A percentile compares a stretch with the other conserved stretches of the same genome.
phyloP scores from a whole-genome alignment of 2,329 filamentous ascomycete genomes.

The Byssothecium circinans region DNA sequence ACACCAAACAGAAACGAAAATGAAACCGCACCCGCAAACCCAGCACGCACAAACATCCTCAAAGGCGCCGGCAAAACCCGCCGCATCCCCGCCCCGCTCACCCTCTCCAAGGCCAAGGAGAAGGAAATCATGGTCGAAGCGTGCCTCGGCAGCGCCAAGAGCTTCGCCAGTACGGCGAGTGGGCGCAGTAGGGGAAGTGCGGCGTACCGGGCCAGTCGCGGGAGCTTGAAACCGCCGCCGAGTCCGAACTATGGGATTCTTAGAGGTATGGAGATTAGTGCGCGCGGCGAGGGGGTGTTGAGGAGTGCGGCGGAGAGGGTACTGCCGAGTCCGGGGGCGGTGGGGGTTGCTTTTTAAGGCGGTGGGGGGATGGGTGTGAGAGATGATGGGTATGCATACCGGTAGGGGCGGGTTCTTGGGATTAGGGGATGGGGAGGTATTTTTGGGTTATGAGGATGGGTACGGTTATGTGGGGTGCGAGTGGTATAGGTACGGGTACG shows the following conservation, averaged over 20 bases:
- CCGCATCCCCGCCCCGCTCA: conserved; percentile 33
- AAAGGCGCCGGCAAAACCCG: conserved; percentile 26
- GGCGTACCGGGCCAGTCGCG: neutral
- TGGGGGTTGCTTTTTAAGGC: conserved; percentile 40
- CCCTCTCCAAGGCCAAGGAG: conserved; percentile 24
- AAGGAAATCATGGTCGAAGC: conserved; percentile 27
- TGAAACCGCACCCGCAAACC: conserved; percentile 12
- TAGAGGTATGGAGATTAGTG: conserved; percentile 36
- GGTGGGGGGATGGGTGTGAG: neutral
- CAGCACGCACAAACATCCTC: conserved; percentile 17
- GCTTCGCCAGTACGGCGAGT: conserved; percentile 7
- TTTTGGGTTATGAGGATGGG: too few species aligned
- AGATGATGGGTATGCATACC: too few species aligned
- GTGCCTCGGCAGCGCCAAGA: conserved; percentile 20
- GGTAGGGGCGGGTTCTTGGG: too few species aligned
- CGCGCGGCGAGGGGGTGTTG: conserved; percentile 10
- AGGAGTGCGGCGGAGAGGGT: conserved; percentile 8
- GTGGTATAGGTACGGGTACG: too few species aligned
- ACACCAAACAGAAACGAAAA: too few species aligned
- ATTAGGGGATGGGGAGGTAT: too few species aligned
- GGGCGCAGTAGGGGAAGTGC: conserved; percentile 5
- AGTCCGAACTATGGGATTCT: conserved; percentile 32
- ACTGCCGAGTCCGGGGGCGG: conserved; percentile 21
- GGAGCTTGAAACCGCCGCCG: conserved; percentile 29
- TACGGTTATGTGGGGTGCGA: too few species aligned